These are phyloP conservation scores for Telfairia occidentalis DNA, from an alignment of 331 rosid genomes.

Conservation along the genomic window DNA sequence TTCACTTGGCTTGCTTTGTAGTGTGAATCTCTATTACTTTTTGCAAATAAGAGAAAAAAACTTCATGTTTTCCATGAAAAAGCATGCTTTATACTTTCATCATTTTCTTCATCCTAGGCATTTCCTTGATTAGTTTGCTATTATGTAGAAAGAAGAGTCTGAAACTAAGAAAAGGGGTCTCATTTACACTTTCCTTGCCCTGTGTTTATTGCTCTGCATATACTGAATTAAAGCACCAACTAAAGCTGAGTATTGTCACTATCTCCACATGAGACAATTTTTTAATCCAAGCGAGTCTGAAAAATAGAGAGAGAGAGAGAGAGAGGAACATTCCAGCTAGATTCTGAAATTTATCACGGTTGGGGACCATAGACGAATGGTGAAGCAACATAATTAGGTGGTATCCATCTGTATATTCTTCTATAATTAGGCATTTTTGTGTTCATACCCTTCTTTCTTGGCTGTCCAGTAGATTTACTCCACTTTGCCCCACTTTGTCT, in stretches of 20 bases:
- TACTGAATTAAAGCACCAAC: conserved; percentile 12
- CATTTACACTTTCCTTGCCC: background rate
- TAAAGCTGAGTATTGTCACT: conserved; percentile 11
- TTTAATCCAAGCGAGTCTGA: background rate
- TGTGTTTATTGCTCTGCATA: conserved; percentile 1
- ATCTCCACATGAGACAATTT: conserved; percentile 14
- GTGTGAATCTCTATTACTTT: background rate
- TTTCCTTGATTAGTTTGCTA: conserved; percentile 2
- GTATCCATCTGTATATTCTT: conserved; percentile 31
- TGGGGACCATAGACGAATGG: conserved; percentile 58
- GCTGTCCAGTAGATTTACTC: conserved; percentile 34
- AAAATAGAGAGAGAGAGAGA: conserved; percentile 2
- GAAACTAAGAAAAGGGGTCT: conserved; percentile 2
- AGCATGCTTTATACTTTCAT: background rate
- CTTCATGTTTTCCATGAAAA: background rate
- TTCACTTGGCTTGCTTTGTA: background rate
- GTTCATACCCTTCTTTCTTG: conserved; percentile 33
- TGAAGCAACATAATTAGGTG: conserved; percentile 36
- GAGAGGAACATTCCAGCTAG: conserved; percentile 34
- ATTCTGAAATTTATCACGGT: conserved; percentile 35
- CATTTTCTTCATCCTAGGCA: background rate
- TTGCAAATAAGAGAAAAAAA: background rate
- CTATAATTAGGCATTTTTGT: conserved; percentile 36
- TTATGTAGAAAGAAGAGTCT: conserved; percentile 2
- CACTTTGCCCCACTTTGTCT: conserved; percentile 31